Conservation (phyloP, 225 moss, liverwort and hornwort species). For the Polytrichum commune region DNA sequence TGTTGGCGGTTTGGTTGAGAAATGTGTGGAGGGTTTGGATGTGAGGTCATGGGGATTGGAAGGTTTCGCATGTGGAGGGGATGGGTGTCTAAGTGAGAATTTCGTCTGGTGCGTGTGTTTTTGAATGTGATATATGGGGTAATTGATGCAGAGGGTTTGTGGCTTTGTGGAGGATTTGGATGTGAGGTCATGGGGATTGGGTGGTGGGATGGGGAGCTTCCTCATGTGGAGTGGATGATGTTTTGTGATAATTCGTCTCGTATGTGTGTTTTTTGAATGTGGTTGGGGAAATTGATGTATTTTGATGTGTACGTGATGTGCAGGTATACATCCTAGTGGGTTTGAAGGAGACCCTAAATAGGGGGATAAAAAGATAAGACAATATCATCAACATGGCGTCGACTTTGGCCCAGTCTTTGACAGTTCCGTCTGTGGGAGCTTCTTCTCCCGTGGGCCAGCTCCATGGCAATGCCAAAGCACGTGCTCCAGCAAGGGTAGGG, state of each 20-base stretch:
- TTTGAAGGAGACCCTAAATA: not conserved
- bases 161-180: not conserved
- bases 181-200: not conserved
- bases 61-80: not conserved
- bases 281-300: not conserved
- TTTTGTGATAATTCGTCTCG: not conserved
- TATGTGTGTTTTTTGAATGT: too few relatives aligned
- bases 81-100: not conserved
- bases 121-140: not conserved
- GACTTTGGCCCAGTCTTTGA: constrained; percentile 65
- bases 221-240: not conserved
- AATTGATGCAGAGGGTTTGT: not conserved
- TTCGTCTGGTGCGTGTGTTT: too few relatives aligned
- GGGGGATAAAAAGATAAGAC: not conserved
- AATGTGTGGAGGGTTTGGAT: not conserved
- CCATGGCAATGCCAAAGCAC: constrained; percentile 39
- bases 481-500: constrained; percentile 32
- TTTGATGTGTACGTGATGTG: not conserved
- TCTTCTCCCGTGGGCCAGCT: constrained; percentile 52
- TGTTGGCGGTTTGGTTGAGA: too few relatives aligned
- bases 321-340: not conserved
- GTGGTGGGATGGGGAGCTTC: not conserved
- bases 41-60: not conserved
- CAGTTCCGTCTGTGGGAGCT: constrained; percentile 40
- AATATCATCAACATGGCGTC: constrained; percentile 41